Evolutionary conservation across 495 filamentous ascomycete species (phyloP), one percentile per base, ranked within the genome.

Genomic region (Cercophora scortea): DNA sequence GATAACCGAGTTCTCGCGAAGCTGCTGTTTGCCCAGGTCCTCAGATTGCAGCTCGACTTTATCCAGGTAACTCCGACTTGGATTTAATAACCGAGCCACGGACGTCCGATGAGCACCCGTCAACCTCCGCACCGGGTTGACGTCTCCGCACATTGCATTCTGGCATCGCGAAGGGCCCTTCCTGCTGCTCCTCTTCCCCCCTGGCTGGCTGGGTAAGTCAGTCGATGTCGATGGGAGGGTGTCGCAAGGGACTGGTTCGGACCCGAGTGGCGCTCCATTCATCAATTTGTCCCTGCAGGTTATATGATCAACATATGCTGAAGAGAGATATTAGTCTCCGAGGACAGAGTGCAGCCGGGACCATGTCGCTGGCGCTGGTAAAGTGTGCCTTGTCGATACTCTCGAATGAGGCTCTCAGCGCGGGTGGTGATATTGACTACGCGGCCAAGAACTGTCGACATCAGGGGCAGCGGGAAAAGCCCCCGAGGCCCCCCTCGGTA

Each of bases 31-130:
- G 44, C 48, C 51, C 50, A 52, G 42, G 32, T n/a, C 11, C 32
- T 47, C 47, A 59, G 46, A 61, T 57, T 61, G 46, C 41, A 33
- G 46, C 19, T 34, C 56, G 53, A 52, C 57, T 63, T 61, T 59
- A 63, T 60, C 60, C 62, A 61, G 55, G 50, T 39, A 51, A 46
- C 45, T 49, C 60, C 60, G 57, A 51, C 51, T 34, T 48, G 43
- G 16, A 45, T 3, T 59, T 57, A 54, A 65, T 59, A 59, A 53
- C 53, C 46, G 38, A 50, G 25, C 47, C 34, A 60, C 62, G 60
- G 60, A 63, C 51, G 55, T 61, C 60, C 58, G 58, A 40, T 50
- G 39, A 25, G 46, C 45, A 52, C 18, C 43, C 19, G 46, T 49
- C 32, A 10, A 56, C 47, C 43, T 53, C 50, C 39, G 39, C 45